Percentiles rank a stretch among this genome's conserved stretches.
Evolutionary conservation across 768 basidiomycete species (phyloP).

Genomic region (Mrakia frigida): DNA sequence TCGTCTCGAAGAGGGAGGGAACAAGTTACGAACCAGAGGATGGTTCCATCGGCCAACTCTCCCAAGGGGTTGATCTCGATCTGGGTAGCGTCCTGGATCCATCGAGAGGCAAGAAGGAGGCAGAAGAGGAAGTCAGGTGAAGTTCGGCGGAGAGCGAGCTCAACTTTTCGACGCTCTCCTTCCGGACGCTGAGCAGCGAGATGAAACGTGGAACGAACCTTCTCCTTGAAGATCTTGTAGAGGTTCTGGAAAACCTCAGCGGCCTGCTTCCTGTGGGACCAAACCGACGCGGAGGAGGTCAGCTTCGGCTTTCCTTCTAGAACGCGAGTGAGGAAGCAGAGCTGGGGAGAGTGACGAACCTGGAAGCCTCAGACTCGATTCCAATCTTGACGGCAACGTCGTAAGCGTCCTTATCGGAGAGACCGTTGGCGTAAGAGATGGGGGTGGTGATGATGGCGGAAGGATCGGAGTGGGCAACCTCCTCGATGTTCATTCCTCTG

Average conservation of each 20-base stretch:
- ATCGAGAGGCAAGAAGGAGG: neutral
- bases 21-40: conserved; percentile 66
- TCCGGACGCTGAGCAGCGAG: neutral
- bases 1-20: neutral
- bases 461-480: conserved; percentile 94
- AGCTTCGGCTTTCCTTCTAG: neutral
- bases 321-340: neutral
- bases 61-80: conserved; percentile 99
- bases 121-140: neutral
- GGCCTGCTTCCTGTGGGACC: conserved; percentile 54
- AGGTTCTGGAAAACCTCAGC: conserved; percentile 90
- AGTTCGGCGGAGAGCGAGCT: neutral
- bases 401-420: conserved; percentile 66
- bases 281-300: neutral
- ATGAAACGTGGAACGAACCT: conserved; percentile 42
- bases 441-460: conserved; percentile 90
- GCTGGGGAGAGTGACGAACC: conserved; percentile 33
- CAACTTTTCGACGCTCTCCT: neutral
- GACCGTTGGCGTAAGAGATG: conserved; percentile 75
- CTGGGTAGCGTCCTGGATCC: conserved; percentile 73
- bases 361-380: conserved; percentile 68
- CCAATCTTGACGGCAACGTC: conserved; percentile 83
- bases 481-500: conserved; percentile 96
- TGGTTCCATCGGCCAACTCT: conserved; percentile 80
- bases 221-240: conserved; percentile 96